Conservation (phyloP, 208 protist species). For the Leishmania tropica region DNA sequence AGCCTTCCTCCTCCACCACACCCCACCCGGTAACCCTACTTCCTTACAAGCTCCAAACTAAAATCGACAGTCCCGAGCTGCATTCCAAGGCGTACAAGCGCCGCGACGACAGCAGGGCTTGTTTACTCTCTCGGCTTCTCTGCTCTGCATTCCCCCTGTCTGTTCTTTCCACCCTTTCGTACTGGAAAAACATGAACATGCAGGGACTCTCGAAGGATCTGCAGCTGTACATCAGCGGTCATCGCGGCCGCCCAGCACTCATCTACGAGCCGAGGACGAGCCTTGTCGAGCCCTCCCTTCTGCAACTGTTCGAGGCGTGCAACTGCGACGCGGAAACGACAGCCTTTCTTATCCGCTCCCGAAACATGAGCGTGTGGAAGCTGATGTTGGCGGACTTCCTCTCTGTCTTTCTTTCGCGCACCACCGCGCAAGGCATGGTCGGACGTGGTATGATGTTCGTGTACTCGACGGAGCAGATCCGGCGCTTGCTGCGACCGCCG, state of each 20-base stretch:
- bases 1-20: background rate
- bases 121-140: background rate
- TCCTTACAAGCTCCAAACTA: background rate
- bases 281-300: constrained; percentile 37
- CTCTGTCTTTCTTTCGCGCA: constrained; percentile 63
- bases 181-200: constrained; percentile 2
- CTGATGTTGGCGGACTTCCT: constrained; percentile 50
- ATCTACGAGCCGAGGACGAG: constrained; percentile 48
- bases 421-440: constrained; percentile 73
- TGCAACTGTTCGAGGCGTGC: constrained; percentile 40
- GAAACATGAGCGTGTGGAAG: constrained; percentile 43
- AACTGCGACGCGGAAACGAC: constrained; percentile 61
- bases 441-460: constrained; percentile 83
- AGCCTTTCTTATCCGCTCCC: constrained; percentile 43
- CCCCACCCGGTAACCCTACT: background rate
- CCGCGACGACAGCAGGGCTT: background rate
- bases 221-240: constrained; percentile 33
- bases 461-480: constrained; percentile 67
- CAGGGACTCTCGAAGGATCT: constrained; percentile 39
- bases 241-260: constrained; percentile 47
- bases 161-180: background rate
- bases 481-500: constrained; percentile 45
- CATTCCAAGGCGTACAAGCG: background rate
- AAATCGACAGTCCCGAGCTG: background rate
- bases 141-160: background rate